Conservation (phyloP, 192 early-diverging fungal species). For the Coemansia sp. region DNA sequence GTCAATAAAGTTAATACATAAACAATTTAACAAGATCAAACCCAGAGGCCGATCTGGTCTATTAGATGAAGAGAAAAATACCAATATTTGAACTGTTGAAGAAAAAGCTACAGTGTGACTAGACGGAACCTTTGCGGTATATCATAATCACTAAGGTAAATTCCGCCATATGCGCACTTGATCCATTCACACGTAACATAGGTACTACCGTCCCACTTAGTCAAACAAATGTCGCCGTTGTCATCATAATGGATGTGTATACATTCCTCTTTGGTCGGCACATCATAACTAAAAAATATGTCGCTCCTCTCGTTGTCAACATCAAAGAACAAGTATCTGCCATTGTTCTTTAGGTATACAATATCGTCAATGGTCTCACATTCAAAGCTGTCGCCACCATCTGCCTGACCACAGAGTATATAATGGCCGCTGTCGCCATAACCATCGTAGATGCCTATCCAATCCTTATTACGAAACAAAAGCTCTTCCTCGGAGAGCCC, state of each 20-base stretch:
- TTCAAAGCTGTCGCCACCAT: background rate
- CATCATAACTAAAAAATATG: background rate
- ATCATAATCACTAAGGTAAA: background rate
- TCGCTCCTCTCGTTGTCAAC: background rate
- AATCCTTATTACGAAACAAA: background rate
- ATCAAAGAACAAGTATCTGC: background rate
- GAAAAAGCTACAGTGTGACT: background rate
- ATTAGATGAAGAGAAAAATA: background rate
- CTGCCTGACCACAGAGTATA: background rate
- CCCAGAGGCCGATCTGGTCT: background rate
- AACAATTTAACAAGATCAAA: too few relatives aligned
- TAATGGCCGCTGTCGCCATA: background rate
- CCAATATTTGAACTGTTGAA: background rate
- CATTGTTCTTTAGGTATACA: constrained; percentile 2
- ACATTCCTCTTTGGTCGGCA: constrained; percentile 6
- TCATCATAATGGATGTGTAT: constrained; percentile 7
- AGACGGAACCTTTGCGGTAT: constrained; percentile 2
- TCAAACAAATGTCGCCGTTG: background rate
- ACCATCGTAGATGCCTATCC: background rate
- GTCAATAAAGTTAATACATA: too few relatives aligned
- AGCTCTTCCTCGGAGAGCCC: background rate
- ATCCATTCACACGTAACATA: constrained; percentile 5
- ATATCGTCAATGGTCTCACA: constrained; percentile 10
- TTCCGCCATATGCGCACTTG: background rate
- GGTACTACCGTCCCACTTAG: background rate